Conservation (phyloP, 2,329 filamentous ascomycete genomes). For the Aspergillus ustus region DNA sequence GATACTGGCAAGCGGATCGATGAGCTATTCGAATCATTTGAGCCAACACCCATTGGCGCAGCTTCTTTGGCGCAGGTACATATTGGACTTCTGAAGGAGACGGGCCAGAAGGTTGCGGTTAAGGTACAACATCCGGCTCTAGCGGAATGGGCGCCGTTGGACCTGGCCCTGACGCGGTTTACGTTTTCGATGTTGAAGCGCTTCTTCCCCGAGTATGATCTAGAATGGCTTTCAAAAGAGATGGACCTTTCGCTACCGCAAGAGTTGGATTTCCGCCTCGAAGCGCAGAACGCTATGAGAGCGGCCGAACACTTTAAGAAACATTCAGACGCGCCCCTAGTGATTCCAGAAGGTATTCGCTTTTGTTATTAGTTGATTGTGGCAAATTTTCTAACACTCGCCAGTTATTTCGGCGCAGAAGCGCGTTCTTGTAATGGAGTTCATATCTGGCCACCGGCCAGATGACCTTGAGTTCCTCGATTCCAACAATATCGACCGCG, state of each 20-base stretch:
- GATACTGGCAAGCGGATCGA: constrained; percentile 81
- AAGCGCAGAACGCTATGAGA: constrained; percentile 81
- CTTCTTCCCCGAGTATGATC: constrained; percentile 96
- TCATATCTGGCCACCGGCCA: constrained; percentile 80
- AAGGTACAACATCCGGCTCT: constrained; percentile 94
- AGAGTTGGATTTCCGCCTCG: constrained; percentile 86
- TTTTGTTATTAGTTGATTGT: neutral
- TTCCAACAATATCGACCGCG: constrained; percentile 82
- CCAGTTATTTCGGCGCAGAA: constrained; percentile 83
- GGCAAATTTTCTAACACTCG: constrained; percentile 21
- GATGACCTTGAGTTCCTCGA: constrained; percentile 91
- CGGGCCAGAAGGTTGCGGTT: constrained; percentile 85
- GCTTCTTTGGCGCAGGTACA: constrained; percentile 96
- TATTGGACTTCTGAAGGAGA: constrained; percentile 79
- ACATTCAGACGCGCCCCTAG: constrained; percentile 74
- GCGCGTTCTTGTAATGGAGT: constrained; percentile 94
- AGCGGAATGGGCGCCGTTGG: constrained; percentile 86
- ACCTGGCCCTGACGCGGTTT: constrained; percentile 82
- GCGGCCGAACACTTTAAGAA: constrained; percentile 80
- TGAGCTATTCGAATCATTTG: constrained; percentile 87
- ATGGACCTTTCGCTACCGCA: constrained; percentile 90
- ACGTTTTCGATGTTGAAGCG: constrained; percentile 88
- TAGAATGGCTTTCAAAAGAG: constrained; percentile 92
- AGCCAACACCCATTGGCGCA: constrained; percentile 79
- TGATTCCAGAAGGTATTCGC: constrained; percentile 71